Conservation (phyloP, 1,284 basidiomycete genomes). For the Ustilago esculenta region DNA sequence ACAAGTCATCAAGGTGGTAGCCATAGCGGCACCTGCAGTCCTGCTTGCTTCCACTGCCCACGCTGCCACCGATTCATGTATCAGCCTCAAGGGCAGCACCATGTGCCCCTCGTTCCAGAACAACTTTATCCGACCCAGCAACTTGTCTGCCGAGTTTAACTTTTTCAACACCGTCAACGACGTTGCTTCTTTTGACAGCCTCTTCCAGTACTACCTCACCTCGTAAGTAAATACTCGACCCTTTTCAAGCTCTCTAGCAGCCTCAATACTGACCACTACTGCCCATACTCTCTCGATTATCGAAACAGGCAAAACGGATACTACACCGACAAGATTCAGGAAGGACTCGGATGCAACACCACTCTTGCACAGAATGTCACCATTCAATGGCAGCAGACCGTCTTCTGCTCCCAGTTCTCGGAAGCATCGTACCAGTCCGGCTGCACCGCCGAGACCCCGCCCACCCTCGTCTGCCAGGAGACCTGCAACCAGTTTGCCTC, state of each 20-base stretch:
- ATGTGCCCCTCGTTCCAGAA: conserved; percentile 60
- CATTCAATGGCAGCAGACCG: conserved; percentile 59
- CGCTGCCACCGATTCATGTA: conserved; percentile 47
- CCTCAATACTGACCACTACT: no score
- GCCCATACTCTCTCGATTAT: no score
- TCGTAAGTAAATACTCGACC: conserved; percentile 16
- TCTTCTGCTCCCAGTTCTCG: conserved; percentile 61
- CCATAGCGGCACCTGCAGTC: conserved; percentile 29
- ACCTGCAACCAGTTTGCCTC: conserved; percentile 56
- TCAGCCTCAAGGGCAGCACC: conserved; percentile 49
- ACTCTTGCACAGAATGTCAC: conserved; percentile 52
- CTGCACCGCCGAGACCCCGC: conserved; percentile 53
- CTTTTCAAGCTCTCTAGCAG: background rate
- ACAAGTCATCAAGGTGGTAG: conserved; percentile 27
- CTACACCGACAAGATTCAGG: conserved; percentile 46
- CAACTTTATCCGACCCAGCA: conserved; percentile 64
- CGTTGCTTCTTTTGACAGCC: conserved; percentile 68
- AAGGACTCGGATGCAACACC: conserved; percentile 56
- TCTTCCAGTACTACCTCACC: conserved; percentile 67
- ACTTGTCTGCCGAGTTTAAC: conserved; percentile 66
- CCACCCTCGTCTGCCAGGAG: conserved; percentile 60
- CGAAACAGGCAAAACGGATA: conserved; percentile 63
- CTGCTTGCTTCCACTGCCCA: conserved; percentile 24
- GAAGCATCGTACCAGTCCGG: conserved; percentile 51
- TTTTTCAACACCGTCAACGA: conserved; percentile 66